Evolutionary conservation across 2,329 filamentous ascomycete species (phyloP), one percentile per base, ranked within the genome.

Genomic region (Sclerotinia nivalis): DNA sequence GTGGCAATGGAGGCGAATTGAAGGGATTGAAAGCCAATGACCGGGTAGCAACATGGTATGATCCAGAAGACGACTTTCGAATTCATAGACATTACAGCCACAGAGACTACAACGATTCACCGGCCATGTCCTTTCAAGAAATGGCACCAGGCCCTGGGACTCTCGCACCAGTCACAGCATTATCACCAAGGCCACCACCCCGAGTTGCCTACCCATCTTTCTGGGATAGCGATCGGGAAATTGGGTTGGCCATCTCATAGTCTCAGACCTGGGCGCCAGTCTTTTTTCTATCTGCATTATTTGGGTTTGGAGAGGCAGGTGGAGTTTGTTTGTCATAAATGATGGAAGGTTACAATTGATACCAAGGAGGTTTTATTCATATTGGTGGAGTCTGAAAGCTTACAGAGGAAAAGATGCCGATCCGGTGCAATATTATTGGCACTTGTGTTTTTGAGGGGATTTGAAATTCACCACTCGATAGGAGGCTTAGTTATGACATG

Each of bases 11-110:
- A 52, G 61, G 61, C 61, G 61, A 65, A 65, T 40, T 20, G 15
- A 65, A 65, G 20, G 74, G 74, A 49, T 34, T 68, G 43, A 76
- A 70, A 56, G 34, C 58, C 13, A 73, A 72, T 28, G 74, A 75
- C 22, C 69, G 66, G 40, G 68, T 69, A 31, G 59, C 73, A 8
- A 73, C 72, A 28, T 77, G 76, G 76, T 77, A 73, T 56, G 75
- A 76, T 68, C 74, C 73, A 10, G 73, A 76, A 15, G 71, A 73
- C 37, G 69, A 74, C n/a, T 69, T 68, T 31, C 34, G 67, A n/a
- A 52, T 68, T 18, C 73, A 68, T 43, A 71, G 66, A 43, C 71
- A 73, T 54, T 69, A 58, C 43, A 68, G 34, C 20, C 73, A 67
- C 40, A 71, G 69, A 55, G 71, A 73, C 50, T 69, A 55, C 47